Percentiles rank a stretch among this genome's conserved stretches.
These are phyloP conservation scores for Phaseolus lunatus DNA, from an alignment of 306 rosid genomes.

Conservation along the genomic window DNA sequence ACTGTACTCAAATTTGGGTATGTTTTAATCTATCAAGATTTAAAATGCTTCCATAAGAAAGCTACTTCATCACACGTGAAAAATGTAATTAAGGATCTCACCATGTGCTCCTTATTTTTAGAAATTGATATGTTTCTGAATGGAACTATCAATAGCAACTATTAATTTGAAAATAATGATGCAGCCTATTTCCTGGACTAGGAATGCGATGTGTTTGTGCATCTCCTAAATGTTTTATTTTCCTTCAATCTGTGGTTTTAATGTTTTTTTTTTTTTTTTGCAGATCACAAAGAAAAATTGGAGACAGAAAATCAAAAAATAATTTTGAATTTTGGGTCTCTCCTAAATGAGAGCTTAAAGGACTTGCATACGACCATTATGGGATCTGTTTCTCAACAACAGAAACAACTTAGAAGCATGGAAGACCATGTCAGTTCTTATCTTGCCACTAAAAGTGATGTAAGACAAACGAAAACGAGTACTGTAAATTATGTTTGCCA, in stretches of 20 bases:
- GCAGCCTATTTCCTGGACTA: background rate
- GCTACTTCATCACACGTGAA: constrained; percentile 10
- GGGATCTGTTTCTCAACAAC: constrained; percentile 82
- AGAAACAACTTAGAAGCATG: constrained; percentile 73
- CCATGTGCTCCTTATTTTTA: background rate
- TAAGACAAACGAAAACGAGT: constrained; percentile 53
- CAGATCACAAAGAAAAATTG: constrained; percentile 78
- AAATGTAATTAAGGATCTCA: constrained; percentile 15
- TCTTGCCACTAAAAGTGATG: constrained; percentile 78
- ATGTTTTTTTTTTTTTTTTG: constrained; percentile 10
- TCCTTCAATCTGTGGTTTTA: constrained; percentile 13
- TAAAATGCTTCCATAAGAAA: background rate
- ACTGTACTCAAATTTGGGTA: constrained; percentile 76
- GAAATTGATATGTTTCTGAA: background rate
- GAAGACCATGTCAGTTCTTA: constrained; percentile 70
- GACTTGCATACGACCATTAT: constrained; percentile 69
- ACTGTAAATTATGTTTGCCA: constrained; percentile 21
- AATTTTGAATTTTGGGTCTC: constrained; percentile 73
- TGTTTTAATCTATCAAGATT: constrained; percentile 19
- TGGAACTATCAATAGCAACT: background rate
- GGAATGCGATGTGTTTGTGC: background rate
- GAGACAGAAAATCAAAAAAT: constrained; percentile 71
- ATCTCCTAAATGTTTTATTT: constrained; percentile 22
- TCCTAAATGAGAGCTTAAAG: constrained; percentile 69
- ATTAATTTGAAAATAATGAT: background rate